Percentiles rank a stretch among this genome's conserved stretches.
phyloP scores from a whole-genome alignment of 1,284 basidiomycete species.

The Rhodotorula sp. region DNA sequence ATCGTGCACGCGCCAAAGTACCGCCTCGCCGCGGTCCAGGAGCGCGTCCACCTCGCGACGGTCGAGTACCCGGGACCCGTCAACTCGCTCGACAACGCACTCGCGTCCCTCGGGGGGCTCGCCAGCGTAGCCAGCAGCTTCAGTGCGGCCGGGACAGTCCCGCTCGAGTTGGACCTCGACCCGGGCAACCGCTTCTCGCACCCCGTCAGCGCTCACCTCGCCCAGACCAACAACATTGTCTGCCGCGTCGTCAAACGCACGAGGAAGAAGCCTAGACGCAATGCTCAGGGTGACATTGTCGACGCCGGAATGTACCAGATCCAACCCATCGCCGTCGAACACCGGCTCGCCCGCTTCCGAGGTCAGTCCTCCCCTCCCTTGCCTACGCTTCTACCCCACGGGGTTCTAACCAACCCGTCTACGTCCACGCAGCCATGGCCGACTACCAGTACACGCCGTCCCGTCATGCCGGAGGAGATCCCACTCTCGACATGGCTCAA shows the following conservation, averaged over 20 bases:
- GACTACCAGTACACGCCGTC: constrained; percentile 84
- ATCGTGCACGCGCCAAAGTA: constrained; percentile 6
- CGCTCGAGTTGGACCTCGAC: constrained; percentile 65
- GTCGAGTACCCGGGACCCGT: constrained; percentile 90
- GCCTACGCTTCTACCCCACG: background rate
- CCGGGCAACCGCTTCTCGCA: constrained; percentile 72
- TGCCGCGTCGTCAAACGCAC: constrained; percentile 72
- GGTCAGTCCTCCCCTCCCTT: constrained; percentile 58
- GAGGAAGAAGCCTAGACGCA: constrained; percentile 42
- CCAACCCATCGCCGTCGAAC: constrained; percentile 69
- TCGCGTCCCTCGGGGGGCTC: constrained; percentile 67
- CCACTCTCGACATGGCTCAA: constrained; percentile 63
- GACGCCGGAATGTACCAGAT: constrained; percentile 71
- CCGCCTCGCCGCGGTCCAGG: background rate
- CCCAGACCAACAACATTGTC: constrained; percentile 67
- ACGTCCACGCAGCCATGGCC: constrained; percentile 67
- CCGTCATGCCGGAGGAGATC: constrained; percentile 55
- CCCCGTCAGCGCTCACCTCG: constrained; percentile 74
- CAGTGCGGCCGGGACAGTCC: constrained; percentile 46
- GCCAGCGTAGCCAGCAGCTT: constrained; percentile 69
- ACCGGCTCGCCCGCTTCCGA: constrained; percentile 83
- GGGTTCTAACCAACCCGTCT: no score
- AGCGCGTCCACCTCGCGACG: constrained; percentile 57
- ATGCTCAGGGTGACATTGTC: constrained; percentile 47
- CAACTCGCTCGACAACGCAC: constrained; percentile 61